phyloP scores from a whole-genome alignment of 106 monocot species.

The Dioscorea dumetorum region DNA sequence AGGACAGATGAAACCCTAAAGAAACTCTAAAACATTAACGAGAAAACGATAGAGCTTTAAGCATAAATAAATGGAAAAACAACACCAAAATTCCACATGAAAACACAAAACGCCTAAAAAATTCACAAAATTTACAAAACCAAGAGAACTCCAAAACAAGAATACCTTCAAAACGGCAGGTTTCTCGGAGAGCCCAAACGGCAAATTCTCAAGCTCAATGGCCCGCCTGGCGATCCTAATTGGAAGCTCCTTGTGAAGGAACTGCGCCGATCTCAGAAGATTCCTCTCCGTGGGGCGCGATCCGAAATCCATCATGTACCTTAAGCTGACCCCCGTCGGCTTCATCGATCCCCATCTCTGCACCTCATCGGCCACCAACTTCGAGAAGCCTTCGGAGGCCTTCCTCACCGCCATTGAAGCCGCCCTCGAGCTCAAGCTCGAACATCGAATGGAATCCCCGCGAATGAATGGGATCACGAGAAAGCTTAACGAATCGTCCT shows the following conservation, averaged over 20 bases:
- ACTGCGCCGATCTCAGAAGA: slow-evolving; percentile 70
- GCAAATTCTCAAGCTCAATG: slow-evolving; percentile 68
- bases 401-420: slow-evolving; percentile 40
- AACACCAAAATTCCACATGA: too few relatives aligned
- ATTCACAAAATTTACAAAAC: not conserved
- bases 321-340: slow-evolving; percentile 76
- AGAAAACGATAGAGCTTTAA: too few relatives aligned
- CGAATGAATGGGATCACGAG: too few relatives aligned
- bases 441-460: too few relatives aligned
- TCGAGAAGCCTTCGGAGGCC: slow-evolving; percentile 39
- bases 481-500: too few relatives aligned
- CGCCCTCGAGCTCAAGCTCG: too few relatives aligned
- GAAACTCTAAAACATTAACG: too few relatives aligned
- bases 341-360: slow-evolving; percentile 73
- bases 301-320: slow-evolving; percentile 98
- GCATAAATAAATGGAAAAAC: too few relatives aligned
- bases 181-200: slow-evolving; percentile 70
- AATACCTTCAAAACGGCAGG: slow-evolving; percentile 77
- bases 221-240: slow-evolving; percentile 74
- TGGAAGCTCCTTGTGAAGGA: slow-evolving; percentile 85
- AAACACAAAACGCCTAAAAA: not conserved
- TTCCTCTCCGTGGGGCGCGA: slow-evolving; percentile 46
- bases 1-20: too few relatives aligned
- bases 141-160: not conserved
- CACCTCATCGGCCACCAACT: slow-evolving; percentile 59